Base-by-base conservation (phyloP, 345 rosid species). In the Gossypium arboreum region DNA sequence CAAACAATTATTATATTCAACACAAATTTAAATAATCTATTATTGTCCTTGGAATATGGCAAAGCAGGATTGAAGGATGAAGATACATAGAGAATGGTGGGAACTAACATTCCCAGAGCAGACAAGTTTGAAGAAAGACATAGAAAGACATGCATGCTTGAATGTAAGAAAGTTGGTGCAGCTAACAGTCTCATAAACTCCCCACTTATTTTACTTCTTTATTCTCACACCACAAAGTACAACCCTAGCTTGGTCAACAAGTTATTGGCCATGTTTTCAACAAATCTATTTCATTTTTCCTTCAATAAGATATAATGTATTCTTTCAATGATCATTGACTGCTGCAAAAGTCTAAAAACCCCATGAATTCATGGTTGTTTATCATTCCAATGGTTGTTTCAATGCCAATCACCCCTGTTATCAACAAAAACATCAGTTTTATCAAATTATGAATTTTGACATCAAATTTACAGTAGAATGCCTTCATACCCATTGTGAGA, bases 311-410 rank as follows among this genome's bases (percentile, higher is more conserved):
- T 48, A 12, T 11, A 2, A 0, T 15, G 9, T 57, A 25, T 57
- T 57, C 29, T 57, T 17, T 60, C 64, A 13, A 27, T 27, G 65
- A 61, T 62, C 45, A 29, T 29, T 62, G 45, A 16, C 45, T 62
- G 45, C 66, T 29, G 45, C 45, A 62, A 62, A 62, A 62, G 17
- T 29, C 44, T 29, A 62, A 29, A 62, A 62, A 29, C 68, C 98
- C 94, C 97, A 94, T 91, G 73, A 89, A 94, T 74, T 89, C 98
- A 68, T 92, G 88, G 71, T 91, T 84, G 1, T 76, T 83, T 71
- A 90, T 89, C 98, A 89, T 94, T 39, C 0, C 22, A 39, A 90
- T 74, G 69, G 95, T 92, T 60, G 74, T 84, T 76, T 79, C 90
- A 12, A 82, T 81, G 1, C 98, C 98, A 15, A 88, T 45, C 3